phyloP scores from a whole-genome alignment of 352 stramenopile species.

The Phytopythium litorale region DNA sequence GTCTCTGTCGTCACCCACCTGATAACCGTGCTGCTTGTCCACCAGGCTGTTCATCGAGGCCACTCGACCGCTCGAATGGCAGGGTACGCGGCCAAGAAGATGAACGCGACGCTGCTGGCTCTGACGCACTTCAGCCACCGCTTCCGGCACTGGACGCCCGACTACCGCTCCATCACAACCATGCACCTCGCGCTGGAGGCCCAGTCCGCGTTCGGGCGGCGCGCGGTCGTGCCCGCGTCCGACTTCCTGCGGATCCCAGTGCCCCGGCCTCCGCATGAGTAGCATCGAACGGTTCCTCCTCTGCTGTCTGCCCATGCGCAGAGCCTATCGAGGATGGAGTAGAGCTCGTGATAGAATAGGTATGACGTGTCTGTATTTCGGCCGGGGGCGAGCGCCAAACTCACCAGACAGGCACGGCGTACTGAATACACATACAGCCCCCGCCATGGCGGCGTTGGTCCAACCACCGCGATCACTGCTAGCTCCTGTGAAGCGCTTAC shows the following conservation, averaged over 20 bases:
- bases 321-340: neutral
- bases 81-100: slow-evolving; percentile 62
- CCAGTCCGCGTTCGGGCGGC: slow-evolving; percentile 54
- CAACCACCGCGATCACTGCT: neutral
- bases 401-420: neutral
- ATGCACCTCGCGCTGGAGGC: slow-evolving; percentile 71
- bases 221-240: slow-evolving; percentile 61
- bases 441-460: neutral
- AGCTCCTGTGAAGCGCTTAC: slow-evolving; percentile 11
- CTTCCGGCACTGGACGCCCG: slow-evolving; percentile 66
- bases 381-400: neutral
- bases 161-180: slow-evolving; percentile 37
- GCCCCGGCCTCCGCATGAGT: slow-evolving; percentile 42
- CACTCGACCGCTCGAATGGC: slow-evolving; percentile 81
- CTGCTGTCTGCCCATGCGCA: neutral
- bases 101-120: slow-evolving; percentile 73
- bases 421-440: neutral
- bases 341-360: neutral
- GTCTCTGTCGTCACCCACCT: no score
- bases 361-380: neutral
- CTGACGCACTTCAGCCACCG: slow-evolving; percentile 85
- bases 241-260: slow-evolving; percentile 83
- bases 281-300: slow-evolving; percentile 4
- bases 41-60: slow-evolving; percentile 58
- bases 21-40: neutral